These are phyloP conservation scores for Adansonia rubrostipa DNA, from an alignment of 441 rosid species.

Conservation along the genomic window DNA sequence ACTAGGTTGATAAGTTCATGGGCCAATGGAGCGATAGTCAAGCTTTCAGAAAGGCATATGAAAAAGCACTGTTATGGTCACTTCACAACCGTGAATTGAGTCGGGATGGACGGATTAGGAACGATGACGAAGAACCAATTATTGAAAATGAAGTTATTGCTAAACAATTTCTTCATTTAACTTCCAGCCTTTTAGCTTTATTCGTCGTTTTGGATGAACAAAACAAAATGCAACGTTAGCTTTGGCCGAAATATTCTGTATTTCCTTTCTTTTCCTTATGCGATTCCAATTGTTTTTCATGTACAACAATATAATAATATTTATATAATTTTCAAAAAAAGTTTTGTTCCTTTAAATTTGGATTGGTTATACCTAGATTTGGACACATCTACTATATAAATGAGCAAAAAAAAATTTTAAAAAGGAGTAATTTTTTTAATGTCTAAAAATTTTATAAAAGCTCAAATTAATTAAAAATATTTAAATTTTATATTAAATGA, in stretches of 20 bases:
- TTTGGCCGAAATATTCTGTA: background rate
- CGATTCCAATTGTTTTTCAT: background rate
- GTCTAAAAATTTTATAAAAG: too few species aligned
- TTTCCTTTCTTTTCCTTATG: background rate
- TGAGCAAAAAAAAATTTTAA: too few species aligned
- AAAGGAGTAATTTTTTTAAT: too few species aligned
- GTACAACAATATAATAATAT: background rate
- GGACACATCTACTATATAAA: too few species aligned
- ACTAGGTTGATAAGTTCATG: conserved; percentile 25
- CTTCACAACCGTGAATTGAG: conserved; percentile 14
- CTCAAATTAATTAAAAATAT: too few species aligned
- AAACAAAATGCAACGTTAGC: background rate
- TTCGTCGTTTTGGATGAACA: background rate
- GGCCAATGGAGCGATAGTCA: conserved; percentile 5
- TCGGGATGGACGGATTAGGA: conserved; percentile 26
- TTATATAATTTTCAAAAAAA: too few species aligned
- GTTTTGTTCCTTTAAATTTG: too few species aligned
- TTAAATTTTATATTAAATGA: too few species aligned
- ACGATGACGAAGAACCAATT: conserved; percentile 17
- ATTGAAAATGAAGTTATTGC: background rate
- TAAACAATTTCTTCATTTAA: background rate
- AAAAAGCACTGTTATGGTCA: background rate
- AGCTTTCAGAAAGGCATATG: conserved; percentile 1
- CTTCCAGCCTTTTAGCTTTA: background rate
- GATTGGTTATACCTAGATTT: too few species aligned